Base-by-base conservation (phyloP, 202 grass and related monocot genomes). In the Hordeum pubiflorum region DNA sequence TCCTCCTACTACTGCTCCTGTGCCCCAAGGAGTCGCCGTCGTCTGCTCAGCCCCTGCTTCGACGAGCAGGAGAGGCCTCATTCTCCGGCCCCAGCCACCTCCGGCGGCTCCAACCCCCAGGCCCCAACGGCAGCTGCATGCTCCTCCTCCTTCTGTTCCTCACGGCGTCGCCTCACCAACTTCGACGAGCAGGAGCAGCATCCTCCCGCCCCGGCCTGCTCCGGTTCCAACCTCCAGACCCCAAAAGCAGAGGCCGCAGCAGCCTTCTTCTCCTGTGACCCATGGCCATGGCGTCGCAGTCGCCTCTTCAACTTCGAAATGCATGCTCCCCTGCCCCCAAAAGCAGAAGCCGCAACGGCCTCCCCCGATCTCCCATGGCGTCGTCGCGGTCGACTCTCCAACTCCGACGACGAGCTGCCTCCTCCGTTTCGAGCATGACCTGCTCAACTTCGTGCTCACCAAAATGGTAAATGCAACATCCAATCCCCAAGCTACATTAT, bases 21-120 rank as follows among this genome's bases (percentile, higher is more conserved):
- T 29, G 10, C 41, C 57, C 59, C 79, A 77, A 2, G 72, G 39
- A 31, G 62, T 20, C 31, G 7, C 62, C 37, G 22, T 36, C 31
- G 34, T 54, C 76, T 90, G 18, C n/a, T 77, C 36, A 27, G 57
- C 81, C 14, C 14, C 44, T 14, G 44, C 44, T 90, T 78, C 57
- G 76, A 74, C 50, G 26, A 48, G 40, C 68, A 48, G 23, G 40
- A 14, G 13, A 41, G 24, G 21, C 20, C 66, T 69, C 20, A 43
- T 43, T 69, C 21, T 70, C 22, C 39, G 67, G 67, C 39, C 67
- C 22, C 39, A 70, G 67, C 23, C 41, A 27, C 31, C 72, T 22
- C 29, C 27, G 18, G 72, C 9, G 21, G 38, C 66, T 54, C 10
- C 27, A 1, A 4, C 31, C 1, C 29, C 56, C 21, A 4, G 10